Conservation (phyloP, 225 moss, liverwort and hornwort genomes). For the Bryum argenteum region DNA sequence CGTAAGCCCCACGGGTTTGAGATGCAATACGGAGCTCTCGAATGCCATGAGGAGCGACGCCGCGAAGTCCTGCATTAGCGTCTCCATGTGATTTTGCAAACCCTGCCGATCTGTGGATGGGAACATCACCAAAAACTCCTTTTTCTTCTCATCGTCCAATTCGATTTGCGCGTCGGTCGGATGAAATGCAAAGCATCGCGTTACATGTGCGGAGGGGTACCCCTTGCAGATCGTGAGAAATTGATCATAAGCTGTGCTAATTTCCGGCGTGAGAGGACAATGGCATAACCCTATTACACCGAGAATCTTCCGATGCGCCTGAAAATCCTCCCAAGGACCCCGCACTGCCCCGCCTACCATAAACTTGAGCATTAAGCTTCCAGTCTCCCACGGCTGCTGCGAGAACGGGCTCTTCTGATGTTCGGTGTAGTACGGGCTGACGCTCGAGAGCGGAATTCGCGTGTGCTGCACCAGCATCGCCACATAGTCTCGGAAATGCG, state of each 20-base stretch:
- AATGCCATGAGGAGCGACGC: constrained; percentile 98
- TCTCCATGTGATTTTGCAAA: constrained; percentile 89
- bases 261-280: constrained; percentile 80
- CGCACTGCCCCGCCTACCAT: constrained; percentile 82
- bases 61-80: constrained; percentile 93
- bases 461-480: constrained; percentile 83
- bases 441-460: constrained; percentile 66
- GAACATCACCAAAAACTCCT: constrained; percentile 81
- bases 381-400: constrained; percentile 91
- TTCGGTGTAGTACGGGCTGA: constrained; percentile 82
- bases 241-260: constrained; percentile 84
- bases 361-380: constrained; percentile 81
- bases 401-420: constrained; percentile 97
- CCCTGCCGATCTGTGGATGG: constrained; percentile 79
- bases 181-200: constrained; percentile 90
- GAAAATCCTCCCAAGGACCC: constrained; percentile 98
- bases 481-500: constrained; percentile 85
- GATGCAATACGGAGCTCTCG: constrained; percentile 91
- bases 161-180: constrained; percentile 80
- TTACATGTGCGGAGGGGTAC: constrained; percentile 92
- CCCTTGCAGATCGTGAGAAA: constrained; percentile 88
- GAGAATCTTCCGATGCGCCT: constrained; percentile 82
- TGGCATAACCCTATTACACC: constrained; percentile 95
- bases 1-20: constrained; percentile 82
- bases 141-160: constrained; percentile 79